Evolutionary conservation across 345 rosid species (phyloP).

Genomic region (Trapa bicornis): DNA sequence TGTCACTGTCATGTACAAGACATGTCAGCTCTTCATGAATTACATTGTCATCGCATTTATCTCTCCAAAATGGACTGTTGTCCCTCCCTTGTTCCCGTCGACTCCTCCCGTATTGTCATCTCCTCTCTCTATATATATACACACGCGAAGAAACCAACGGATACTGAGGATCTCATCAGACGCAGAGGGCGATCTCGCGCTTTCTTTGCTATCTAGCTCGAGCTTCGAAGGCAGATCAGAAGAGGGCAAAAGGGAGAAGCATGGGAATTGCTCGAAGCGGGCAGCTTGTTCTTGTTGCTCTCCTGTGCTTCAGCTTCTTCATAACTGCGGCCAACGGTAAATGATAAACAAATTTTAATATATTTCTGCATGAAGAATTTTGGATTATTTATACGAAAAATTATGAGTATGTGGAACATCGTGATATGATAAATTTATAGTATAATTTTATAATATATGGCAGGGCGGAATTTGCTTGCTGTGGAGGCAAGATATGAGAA

Average conservation of each 20-base stretch:
- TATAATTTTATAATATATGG: not conserved
- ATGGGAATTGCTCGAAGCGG: slow-evolving; percentile 28
- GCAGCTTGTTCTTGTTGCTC: slow-evolving; percentile 19
- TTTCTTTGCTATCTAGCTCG: not conserved
- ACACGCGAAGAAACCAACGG: not conserved
- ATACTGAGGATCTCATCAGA: not conserved
- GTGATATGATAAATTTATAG: no score
- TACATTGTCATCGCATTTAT: not conserved
- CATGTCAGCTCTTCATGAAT: not conserved
- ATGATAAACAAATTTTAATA: not conserved
- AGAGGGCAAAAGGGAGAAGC: not conserved
- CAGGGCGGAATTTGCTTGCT: slow-evolving; percentile 36
- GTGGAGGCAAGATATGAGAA: slow-evolving; percentile 5
- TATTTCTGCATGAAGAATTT: not conserved
- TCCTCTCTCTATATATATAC: not conserved
- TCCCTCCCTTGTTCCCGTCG: not conserved
- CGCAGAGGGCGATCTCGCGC: not conserved
- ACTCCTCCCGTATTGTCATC: not conserved
- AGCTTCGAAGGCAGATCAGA: not conserved
- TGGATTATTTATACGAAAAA: no score
- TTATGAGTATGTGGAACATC: no score
- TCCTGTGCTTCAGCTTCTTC: slow-evolving; percentile 26
- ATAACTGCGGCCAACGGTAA: slow-evolving; percentile 16
- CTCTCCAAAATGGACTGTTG: not conserved
- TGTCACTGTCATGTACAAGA: not conserved